Percentiles rank a stretch among this genome's conserved stretches.
These are phyloP conservation scores for Santalum album DNA, from an alignment of 164 flowering plant species.

Conservation along the genomic window DNA sequence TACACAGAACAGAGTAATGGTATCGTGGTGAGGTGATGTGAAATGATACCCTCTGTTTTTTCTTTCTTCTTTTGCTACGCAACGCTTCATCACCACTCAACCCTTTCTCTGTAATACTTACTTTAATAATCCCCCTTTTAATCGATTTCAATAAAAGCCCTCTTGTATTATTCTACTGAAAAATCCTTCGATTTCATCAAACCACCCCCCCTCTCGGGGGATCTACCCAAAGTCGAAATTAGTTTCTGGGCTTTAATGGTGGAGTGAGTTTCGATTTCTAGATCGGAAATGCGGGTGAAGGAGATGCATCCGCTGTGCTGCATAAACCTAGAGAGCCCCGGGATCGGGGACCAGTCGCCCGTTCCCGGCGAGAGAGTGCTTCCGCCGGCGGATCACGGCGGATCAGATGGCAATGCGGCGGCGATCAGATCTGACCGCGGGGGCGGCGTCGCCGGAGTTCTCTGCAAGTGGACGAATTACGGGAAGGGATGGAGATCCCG, in stretches of 20 bases:
- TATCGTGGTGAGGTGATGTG: too few relatives aligned
- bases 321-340: slow-evolving; percentile 52
- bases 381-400: too few relatives aligned
- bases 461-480: slow-evolving; percentile 93
- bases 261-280: too few relatives aligned
- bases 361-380: slow-evolving; percentile 10
- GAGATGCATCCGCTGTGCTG: slow-evolving; percentile 91
- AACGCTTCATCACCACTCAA: background rate
- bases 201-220: background rate
- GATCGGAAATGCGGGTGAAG: slow-evolving; percentile 53
- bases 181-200: background rate
- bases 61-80: background rate
- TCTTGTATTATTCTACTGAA: background rate
- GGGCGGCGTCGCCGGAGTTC: slow-evolving; percentile 60
- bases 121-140: too few relatives aligned
- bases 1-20: too few relatives aligned
- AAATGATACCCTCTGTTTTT: background rate
- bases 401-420: slow-evolving; percentile 52
- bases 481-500: slow-evolving; percentile 94
- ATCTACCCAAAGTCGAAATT: too few relatives aligned
- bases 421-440: too few relatives aligned
- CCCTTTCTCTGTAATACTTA: background rate
- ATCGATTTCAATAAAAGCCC: background rate
- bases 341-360: slow-evolving; percentile 37
- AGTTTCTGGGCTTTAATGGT: too few relatives aligned